Conservation (phyloP, 306 rosid genomes). For the Canavalia ensiformis region DNA sequence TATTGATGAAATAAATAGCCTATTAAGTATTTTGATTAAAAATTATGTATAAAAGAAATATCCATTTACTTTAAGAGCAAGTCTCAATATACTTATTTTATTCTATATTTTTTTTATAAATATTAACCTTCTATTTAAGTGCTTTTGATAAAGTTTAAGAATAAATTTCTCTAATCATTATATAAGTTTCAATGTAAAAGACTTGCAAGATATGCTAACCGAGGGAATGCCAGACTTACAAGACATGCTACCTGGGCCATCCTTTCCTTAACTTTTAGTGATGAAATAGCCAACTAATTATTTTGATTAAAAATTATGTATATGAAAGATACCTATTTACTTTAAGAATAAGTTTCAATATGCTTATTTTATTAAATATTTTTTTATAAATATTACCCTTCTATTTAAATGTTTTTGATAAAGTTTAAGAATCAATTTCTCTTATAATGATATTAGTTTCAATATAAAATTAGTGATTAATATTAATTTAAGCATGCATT, state of each 20-base stretch:
- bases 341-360: not conserved
- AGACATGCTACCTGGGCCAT: not conserved
- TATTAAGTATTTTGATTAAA: not conserved
- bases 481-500: no score
- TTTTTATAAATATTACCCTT: no score
- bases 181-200: not conserved
- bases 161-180: no score
- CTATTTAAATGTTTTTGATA: no score
- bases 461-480: no score
- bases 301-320: not conserved
- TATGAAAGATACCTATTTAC: not conserved
- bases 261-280: not conserved
- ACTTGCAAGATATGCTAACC: no score
- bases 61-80: not conserved
- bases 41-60: not conserved
- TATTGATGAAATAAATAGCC: not conserved
- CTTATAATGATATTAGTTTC: not conserved
- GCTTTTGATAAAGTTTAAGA: no score
- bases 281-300: not conserved
- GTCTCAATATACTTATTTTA: not conserved
- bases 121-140: no score
- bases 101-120: no score
- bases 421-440: no score
- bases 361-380: not conserved
- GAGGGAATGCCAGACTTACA: no score